These are phyloP conservation scores for Verticillium tricorpus DNA, from an alignment of 2,329 filamentous ascomycete species.

Conservation along the genomic window DNA sequence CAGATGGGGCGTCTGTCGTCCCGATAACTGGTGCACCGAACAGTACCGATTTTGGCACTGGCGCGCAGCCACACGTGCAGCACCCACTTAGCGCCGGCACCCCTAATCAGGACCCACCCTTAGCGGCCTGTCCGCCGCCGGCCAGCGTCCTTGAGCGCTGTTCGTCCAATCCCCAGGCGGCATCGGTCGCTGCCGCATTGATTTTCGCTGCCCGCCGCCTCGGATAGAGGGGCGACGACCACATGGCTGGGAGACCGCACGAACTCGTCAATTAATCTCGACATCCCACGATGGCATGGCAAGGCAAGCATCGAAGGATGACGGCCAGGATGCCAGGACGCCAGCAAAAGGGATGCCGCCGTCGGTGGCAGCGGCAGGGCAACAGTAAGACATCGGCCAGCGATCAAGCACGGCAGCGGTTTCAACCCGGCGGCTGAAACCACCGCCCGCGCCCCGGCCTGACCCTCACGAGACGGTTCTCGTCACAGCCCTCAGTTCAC, in stretches of 20 bases:
- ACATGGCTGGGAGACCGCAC: not conserved
- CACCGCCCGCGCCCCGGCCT: not conserved
- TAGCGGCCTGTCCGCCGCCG: no score
- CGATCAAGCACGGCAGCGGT: not conserved
- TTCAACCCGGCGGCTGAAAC: not conserved
- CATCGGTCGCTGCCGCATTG: not conserved
- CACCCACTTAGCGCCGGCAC: no score
- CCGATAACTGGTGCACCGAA: no score
- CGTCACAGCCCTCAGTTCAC: not conserved
- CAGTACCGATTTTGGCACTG: no score
- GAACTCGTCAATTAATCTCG: not conserved
- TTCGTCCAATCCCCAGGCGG: not conserved
- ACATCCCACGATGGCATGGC: not conserved
- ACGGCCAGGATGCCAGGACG: not conserved
- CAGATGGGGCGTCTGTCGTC: no score
- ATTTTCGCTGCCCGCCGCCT: not conserved
- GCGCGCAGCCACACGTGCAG: no score
- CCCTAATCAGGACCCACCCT: no score
- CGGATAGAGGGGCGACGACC: not conserved
- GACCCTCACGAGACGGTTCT: not conserved
- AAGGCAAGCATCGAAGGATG: not conserved
- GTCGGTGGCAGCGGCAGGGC: no score
- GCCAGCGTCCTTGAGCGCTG: not conserved
- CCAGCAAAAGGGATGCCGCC: not conserved
- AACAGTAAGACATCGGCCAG: not conserved